Evolutionary conservation across 1,284 basidiomycete genomes (phyloP).

Genomic region (Apiotrichum mycotoxinovorans): DNA sequence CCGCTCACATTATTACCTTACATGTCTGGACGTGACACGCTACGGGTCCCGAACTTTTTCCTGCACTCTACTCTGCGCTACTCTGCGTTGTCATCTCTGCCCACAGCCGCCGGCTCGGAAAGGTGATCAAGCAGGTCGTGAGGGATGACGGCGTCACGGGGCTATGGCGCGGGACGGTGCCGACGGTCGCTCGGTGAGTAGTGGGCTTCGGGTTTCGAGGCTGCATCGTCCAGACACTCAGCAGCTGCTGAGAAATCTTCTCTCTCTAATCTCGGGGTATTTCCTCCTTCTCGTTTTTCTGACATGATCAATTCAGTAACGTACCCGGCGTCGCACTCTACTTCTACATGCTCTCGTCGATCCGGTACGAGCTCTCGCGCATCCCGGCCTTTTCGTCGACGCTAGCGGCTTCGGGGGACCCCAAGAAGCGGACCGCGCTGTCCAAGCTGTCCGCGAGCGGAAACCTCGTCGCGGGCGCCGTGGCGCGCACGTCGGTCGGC

Average conservation of each 20-base stretch:
- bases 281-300: not conserved
- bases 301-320: constrained; percentile 65
- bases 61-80: not conserved
- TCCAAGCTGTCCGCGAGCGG: constrained; percentile 74
- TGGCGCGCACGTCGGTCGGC: constrained; percentile 78
- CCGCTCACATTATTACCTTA: too few species aligned
- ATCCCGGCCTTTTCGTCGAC: constrained; percentile 43
- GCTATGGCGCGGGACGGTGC: constrained; percentile 73
- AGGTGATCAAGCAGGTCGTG: constrained; percentile 43
- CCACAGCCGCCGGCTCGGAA: constrained; percentile 28
- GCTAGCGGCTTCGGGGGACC: constrained; percentile 10
- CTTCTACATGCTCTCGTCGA: constrained; percentile 77
- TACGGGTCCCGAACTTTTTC: too few species aligned
- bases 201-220: not conserved
- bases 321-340: constrained; percentile 90
- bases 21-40: too few species aligned
- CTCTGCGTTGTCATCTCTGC: not conserved
- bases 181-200: constrained; percentile 68
- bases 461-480: constrained; percentile 84
- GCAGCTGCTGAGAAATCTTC: too few species aligned
- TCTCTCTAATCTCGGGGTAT: too few species aligned
- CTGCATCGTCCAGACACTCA: not conserved
- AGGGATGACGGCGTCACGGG: constrained; percentile 49
- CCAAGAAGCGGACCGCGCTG: constrained; percentile 51
- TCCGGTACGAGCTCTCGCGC: constrained; percentile 60